Conservation (phyloP, 306 rosid genomes). For the Arachis stenosperma region DNA sequence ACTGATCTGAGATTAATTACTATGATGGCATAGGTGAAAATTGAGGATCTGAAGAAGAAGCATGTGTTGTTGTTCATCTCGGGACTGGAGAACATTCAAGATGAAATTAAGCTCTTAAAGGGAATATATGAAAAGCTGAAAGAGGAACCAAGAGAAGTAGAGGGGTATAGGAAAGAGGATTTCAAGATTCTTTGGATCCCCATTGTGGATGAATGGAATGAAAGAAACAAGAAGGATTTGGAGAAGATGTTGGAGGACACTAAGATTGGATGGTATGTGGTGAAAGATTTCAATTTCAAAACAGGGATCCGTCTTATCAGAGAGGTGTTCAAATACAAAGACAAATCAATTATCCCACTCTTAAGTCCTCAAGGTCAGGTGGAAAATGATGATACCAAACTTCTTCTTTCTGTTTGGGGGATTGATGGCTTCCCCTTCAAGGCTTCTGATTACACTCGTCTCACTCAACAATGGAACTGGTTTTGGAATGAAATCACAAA, state of each 20-base stretch:
- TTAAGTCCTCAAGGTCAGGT: constrained; percentile 41
- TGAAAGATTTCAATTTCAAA: background rate
- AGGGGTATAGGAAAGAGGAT: constrained; percentile 32
- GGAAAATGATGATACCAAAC: constrained; percentile 28
- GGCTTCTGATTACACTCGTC: constrained; percentile 20
- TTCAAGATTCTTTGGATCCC: constrained; percentile 44
- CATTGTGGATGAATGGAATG: constrained; percentile 31
- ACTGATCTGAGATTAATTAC: too few relatives aligned
- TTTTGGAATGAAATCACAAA: constrained; percentile 38
- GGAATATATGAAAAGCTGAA: constrained; percentile 14
- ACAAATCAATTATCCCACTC: background rate
- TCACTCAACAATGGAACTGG: constrained; percentile 41
- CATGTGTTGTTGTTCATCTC: constrained; percentile 39
- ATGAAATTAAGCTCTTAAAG: constrained; percentile 31
- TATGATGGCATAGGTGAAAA: constrained; percentile 21
- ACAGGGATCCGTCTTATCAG: constrained; percentile 10
- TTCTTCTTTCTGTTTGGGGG: constrained; percentile 40
- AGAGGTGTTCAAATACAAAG: constrained; percentile 2
- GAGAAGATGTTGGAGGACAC: background rate
- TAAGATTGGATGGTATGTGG: constrained; percentile 40
- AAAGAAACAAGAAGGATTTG: background rate
- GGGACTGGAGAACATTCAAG: constrained; percentile 19
- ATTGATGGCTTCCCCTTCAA: constrained; percentile 40
- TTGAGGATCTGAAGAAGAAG: constrained; percentile 35
- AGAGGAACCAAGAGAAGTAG: constrained; percentile 29